phyloP scores from a whole-genome alignment of 345 rosid genomes.

The Streptanthus diversifolius region DNA sequence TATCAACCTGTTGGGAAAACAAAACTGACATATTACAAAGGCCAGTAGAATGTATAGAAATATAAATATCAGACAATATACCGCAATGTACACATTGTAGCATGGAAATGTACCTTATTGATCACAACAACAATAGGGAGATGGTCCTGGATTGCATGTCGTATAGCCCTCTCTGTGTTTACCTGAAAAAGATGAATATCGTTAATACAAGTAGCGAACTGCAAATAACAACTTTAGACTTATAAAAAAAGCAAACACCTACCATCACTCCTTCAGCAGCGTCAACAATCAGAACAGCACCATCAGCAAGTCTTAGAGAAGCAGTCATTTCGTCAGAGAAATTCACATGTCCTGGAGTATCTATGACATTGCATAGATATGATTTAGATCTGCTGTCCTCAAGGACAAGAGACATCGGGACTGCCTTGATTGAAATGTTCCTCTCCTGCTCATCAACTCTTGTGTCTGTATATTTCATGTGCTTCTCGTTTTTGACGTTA shows the following conservation, averaged over 20 bases:
- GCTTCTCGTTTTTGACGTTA: slow-evolving; percentile 78
- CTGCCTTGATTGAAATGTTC: slow-evolving; percentile 86
- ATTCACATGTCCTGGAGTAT: slow-evolving; percentile 88
- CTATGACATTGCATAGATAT: slow-evolving; percentile 83
- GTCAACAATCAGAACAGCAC: slow-evolving; percentile 93
- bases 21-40: slow-evolving; percentile 5
- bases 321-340: slow-evolving; percentile 40
- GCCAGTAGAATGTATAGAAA: not conserved
- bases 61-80: not conserved
- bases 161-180: slow-evolving; percentile 96
- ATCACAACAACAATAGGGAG: slow-evolving; percentile 93
- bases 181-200: slow-evolving; percentile 41
- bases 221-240: not conserved
- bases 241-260: slow-evolving; percentile 1
- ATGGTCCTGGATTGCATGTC: slow-evolving; percentile 92
- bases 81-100: slow-evolving; percentile 3
- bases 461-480: slow-evolving; percentile 86
- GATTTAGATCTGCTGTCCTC: slow-evolving; percentile 94
- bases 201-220: not conserved
- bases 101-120: slow-evolving; percentile 58
- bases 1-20: slow-evolving; percentile 64
- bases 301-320: slow-evolving; percentile 72
- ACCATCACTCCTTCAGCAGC: slow-evolving; percentile 91
- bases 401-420: slow-evolving; percentile 95
- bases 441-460: slow-evolving; percentile 97